Conservation (phyloP, 495 filamentous ascomycete species). For the Collariella sp. region DNA sequence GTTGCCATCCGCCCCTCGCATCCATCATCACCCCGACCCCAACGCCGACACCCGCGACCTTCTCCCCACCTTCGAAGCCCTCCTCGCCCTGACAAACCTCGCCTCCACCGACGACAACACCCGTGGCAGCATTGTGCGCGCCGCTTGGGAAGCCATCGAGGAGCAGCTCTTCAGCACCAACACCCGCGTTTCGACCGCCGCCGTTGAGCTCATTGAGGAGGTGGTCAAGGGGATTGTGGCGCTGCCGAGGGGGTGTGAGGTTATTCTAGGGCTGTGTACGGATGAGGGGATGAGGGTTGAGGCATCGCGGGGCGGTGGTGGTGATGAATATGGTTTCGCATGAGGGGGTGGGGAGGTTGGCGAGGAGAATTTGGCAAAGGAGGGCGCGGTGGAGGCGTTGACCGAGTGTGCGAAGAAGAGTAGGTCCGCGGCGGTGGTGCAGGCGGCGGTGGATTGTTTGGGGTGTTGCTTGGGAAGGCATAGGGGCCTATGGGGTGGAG, state of each 20-base stretch:
- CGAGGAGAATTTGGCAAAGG: slow-evolving; percentile 37
- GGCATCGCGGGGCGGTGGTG: slow-evolving; percentile 71
- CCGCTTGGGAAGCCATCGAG: slow-evolving; percentile 65
- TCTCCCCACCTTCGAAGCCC: slow-evolving; percentile 80
- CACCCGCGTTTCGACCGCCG: slow-evolving; percentile 66
- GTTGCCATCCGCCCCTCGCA: slow-evolving; percentile 68
- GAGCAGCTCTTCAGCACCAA: slow-evolving; percentile 74
- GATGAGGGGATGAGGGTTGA: slow-evolving; percentile 74
- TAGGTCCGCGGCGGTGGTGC: slow-evolving; percentile 52
- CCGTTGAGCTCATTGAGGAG: slow-evolving; percentile 68
- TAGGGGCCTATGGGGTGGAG: not conserved
- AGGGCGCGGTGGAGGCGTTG: slow-evolving; percentile 50
- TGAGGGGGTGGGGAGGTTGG: slow-evolving; percentile 43
- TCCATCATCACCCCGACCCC: slow-evolving; percentile 54
- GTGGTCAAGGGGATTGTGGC: slow-evolving; percentile 60
- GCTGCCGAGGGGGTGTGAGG: slow-evolving; percentile 57
- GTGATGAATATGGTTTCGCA: slow-evolving; percentile 53
- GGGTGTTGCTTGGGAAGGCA: slow-evolving; percentile 42
- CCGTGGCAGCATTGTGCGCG: slow-evolving; percentile 60
- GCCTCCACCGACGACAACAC: slow-evolving; percentile 69
- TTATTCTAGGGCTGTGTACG: slow-evolving; percentile 62
- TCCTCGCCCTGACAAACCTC: slow-evolving; percentile 89
- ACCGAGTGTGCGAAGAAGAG: slow-evolving; percentile 57
- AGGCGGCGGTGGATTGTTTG: slow-evolving; percentile 54
- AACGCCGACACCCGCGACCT: slow-evolving; percentile 63